These are phyloP conservation scores for Termitomyces heimii DNA, from an alignment of 768 basidiomycete genomes.

Conservation along the genomic window DNA sequence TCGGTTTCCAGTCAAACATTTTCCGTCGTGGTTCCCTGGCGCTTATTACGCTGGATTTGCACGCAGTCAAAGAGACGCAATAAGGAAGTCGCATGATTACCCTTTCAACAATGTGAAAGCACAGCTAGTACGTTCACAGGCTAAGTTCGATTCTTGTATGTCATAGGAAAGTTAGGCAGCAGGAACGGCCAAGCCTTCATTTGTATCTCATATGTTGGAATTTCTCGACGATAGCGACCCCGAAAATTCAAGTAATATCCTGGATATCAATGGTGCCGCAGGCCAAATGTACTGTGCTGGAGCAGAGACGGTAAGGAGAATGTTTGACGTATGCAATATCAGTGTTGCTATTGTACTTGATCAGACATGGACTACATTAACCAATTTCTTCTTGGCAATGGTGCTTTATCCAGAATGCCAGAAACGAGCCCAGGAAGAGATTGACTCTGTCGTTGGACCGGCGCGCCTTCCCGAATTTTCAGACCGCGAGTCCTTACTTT, in stretches of 20 bases:
- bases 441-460: not conserved
- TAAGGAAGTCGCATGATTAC: constrained; percentile 19
- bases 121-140: constrained; percentile 22
- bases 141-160: not conserved
- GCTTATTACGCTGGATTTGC: constrained; percentile 17
- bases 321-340: not conserved
- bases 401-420: constrained; percentile 2
- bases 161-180: constrained; percentile 8
- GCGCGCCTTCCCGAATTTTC: not conserved
- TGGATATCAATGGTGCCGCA: constrained; percentile 16
- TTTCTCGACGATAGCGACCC: constrained; percentile 2
- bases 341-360: not conserved
- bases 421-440: constrained; percentile 1
- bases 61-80: not conserved
- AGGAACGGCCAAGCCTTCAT: constrained; percentile 19
- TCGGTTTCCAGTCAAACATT: constrained; percentile 17
- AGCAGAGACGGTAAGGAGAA: constrained; percentile 29
- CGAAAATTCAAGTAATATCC: not conserved
- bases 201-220: constrained; percentile 16
- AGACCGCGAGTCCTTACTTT: constrained; percentile 1
- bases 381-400: constrained; percentile 17
- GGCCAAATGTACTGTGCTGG: constrained; percentile 23
- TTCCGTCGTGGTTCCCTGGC: constrained; percentile 30
- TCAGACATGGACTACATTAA: constrained; percentile 25
- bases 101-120: constrained; percentile 25